Percentiles rank a stretch among this genome's conserved stretches.
Conservation (phyloP, 345 rosid genomes). For the Eucalyptus brandiana region DNA sequence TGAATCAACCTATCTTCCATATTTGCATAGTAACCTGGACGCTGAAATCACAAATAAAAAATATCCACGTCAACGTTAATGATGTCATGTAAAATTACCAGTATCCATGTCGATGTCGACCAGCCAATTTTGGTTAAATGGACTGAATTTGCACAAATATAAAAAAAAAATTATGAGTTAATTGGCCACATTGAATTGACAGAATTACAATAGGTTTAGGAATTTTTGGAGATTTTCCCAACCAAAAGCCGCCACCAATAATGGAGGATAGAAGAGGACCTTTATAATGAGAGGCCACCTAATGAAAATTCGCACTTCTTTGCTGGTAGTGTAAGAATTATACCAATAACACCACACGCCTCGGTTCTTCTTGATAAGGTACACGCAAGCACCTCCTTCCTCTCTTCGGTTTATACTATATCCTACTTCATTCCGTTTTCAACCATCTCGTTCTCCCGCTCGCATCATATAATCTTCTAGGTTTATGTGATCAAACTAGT, state of each 20-base stretch:
- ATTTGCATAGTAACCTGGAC: too few species aligned
- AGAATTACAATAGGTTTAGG: too few species aligned
- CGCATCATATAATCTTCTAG: not conserved
- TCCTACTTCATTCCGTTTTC: not conserved
- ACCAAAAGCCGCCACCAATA: too few species aligned
- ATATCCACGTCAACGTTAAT: accelerated
- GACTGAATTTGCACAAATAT: too few species aligned
- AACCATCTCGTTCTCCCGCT: not conserved
- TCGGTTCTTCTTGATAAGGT: not conserved
- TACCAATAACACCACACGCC: not conserved
- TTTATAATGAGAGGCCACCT: not conserved
- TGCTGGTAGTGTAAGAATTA: not conserved
- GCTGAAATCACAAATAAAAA: too few species aligned
- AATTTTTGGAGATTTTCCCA: too few species aligned
- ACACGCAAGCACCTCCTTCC: not conserved
- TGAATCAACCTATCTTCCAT: too few species aligned
- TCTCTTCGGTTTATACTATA: not conserved
- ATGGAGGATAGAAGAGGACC: not conserved
- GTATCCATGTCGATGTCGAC: too few species aligned
- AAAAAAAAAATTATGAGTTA: too few species aligned
- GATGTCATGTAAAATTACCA: accelerated
- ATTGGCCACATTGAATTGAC: too few species aligned
- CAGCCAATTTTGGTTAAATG: too few species aligned
- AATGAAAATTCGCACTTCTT: not conserved
- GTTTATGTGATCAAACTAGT: not conserved